Evolutionary conservation across 805 yeast species (phyloP).

Genomic region (Lipomyces yamanashiensis): DNA sequence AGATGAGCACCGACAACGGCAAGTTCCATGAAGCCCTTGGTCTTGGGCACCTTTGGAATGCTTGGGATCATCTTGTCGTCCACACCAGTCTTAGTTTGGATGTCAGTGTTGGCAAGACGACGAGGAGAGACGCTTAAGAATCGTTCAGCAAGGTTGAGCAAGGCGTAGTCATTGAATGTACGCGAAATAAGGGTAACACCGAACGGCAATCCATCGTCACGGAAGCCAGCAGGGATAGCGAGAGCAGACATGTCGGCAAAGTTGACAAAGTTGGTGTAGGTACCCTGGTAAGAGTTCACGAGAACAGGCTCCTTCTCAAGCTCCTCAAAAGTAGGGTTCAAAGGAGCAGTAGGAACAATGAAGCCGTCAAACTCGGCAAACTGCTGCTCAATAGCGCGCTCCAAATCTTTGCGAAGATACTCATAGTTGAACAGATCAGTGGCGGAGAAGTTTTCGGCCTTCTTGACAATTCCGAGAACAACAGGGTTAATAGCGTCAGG

Average conservation of each 20-base stretch:
- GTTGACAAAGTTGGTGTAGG: slow-evolving; percentile 97
- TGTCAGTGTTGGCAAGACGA: slow-evolving; percentile 59
- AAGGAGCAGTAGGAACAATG: slow-evolving; percentile 91
- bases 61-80: slow-evolving; percentile 48
- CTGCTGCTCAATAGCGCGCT: slow-evolving; percentile 63
- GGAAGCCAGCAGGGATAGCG: slow-evolving; percentile 89
- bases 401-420: slow-evolving; percentile 80
- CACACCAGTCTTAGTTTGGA: slow-evolving; percentile 50
- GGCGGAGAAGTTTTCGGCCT: slow-evolving; percentile 80
- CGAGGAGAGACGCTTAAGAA: slow-evolving; percentile 60
- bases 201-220: slow-evolving; percentile 83
- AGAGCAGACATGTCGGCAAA: slow-evolving; percentile 91
- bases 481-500: slow-evolving; percentile 83
- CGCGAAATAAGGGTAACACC: slow-evolving; percentile 86
- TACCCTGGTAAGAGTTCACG: slow-evolving; percentile 90
- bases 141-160: slow-evolving; percentile 78
- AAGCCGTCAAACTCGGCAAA: slow-evolving; percentile 71
- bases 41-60: slow-evolving; percentile 57
- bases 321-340: slow-evolving; percentile 80
- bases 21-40: slow-evolving; percentile 57
- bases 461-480: slow-evolving; percentile 72
- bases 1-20: slow-evolving; percentile 98
- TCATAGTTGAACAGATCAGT: slow-evolving; percentile 84
- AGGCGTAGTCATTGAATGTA: slow-evolving; percentile 86
- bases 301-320: slow-evolving; percentile 76